Evolutionary conservation across 164 flowering plant genomes (phyloP), one percentile per base, ranked within the genome.

Genomic region (Piper betle): DNA sequence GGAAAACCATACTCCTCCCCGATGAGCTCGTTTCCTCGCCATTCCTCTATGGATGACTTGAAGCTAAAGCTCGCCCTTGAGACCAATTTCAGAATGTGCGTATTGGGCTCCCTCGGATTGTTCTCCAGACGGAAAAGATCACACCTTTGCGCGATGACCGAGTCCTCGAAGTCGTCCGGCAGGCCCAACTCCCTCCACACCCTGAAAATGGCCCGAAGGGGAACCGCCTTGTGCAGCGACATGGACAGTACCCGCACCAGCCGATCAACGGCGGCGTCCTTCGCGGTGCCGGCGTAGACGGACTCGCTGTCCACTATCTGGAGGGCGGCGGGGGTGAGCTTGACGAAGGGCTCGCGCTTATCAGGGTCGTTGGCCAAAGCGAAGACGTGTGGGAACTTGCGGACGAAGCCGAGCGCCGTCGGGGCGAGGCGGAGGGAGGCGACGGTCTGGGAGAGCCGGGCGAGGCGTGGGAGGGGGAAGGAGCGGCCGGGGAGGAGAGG

Each of bases 141-240:
- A 9, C 83, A 62, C 67, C 86, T 82, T 66, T 60, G 61, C 5
- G 69, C 52, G 4, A 90, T 82, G 25, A 86, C 78, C 18, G 87
- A 83, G 57, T 84, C 82, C 74, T 93, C 99, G 50, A 88, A 91
- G 61, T 90, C 89, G 53, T 93, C 93, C 3, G 96, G 99, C 11
- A 93, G 77, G 37, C 97, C 96, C 13, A 93, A 71, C 64, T 90
- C 99, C 67, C 89, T 82, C 95, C 92, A 90, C 4, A 90, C 89
- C 60, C 80, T 88, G 73, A 88, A 90, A 68, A 90, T 43, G 0
- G 95, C 93, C 20, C 95, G 77, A 12, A 93, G 87, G 0, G 97
- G 99, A 54, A 90, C 55, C 0, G 79, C 73, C 40, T 67, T 83
- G 2, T 87, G 69, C 5, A 55, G 25, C 0, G 96, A 85, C 85